Percentiles rank a stretch among this genome's conserved stretches.
Evolutionary conservation across 2,329 filamentous ascomycete species (phyloP).

Genomic region (Alternaria triticina): DNA sequence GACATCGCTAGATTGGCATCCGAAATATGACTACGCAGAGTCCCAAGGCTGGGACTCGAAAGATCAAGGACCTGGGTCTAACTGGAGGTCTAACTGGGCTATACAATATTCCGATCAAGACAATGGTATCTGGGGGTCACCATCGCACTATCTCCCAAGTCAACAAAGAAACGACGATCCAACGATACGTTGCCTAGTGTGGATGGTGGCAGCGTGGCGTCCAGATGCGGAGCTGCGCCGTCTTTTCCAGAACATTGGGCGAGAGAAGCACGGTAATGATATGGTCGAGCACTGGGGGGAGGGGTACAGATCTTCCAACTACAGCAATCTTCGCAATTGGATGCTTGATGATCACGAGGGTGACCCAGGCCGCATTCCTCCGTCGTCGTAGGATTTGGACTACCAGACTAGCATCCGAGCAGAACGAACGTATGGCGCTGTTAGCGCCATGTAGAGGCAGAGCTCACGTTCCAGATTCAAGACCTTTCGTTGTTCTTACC

Average conservation of each 20-base stretch:
- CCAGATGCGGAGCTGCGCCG: slow-evolving; percentile 12
- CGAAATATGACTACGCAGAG: not conserved
- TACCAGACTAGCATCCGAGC: not conserved
- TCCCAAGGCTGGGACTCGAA: not conserved
- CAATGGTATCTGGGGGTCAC: not conserved
- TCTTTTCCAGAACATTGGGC: slow-evolving; percentile 11
- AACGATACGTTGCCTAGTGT: not conserved
- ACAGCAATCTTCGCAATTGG: not conserved
- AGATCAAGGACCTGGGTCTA: not conserved
- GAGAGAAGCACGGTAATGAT: not conserved
- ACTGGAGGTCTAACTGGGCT: not conserved
- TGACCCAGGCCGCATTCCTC: not conserved
- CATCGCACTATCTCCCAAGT: not conserved
- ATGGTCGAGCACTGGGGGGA: not conserved
- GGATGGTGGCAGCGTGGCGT: slow-evolving; percentile 3
- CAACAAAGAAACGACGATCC: not conserved
- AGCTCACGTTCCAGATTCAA: not conserved
- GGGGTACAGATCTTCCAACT: not conserved
- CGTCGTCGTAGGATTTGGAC: not conserved
- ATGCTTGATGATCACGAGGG: not conserved
- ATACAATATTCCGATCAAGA: not conserved
- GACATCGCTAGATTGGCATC: not conserved
- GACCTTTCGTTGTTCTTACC: not conserved
- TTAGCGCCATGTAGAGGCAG: not conserved
- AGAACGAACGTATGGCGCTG: not conserved